Evolutionary conservation across 495 filamentous ascomycete genomes (phyloP).

Genomic region (Trichocladium antarcticum): DNA sequence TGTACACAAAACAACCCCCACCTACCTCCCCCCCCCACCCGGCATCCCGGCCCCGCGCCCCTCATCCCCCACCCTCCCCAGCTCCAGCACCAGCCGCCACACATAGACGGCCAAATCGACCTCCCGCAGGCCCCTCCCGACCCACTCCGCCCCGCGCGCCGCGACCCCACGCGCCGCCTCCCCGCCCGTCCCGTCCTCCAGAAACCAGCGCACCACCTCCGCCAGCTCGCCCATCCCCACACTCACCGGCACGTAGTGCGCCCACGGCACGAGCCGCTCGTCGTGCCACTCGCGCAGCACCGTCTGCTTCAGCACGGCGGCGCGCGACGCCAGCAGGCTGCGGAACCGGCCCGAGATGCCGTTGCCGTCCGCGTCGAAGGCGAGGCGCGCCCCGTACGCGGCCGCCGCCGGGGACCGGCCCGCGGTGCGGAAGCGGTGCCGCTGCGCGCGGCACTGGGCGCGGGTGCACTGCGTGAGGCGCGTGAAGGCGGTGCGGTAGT

Average conservation of each 20-base stretch:
- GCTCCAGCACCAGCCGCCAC: constrained; percentile 10
- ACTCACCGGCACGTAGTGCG: constrained; percentile 24
- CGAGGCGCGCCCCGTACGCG: constrained; percentile 18
- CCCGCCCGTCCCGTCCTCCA: neutral
- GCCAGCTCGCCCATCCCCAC: constrained; percentile 8
- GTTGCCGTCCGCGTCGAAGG: constrained; percentile 48
- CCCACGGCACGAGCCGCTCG: constrained; percentile 43
- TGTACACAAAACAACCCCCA: neutral
- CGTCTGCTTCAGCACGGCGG: constrained; percentile 38
- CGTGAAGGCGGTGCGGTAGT: constrained; percentile 5
- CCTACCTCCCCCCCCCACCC: neutral
- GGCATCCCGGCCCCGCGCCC: neutral
- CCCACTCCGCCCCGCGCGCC: constrained; percentile 1
- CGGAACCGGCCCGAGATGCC: constrained; percentile 42
- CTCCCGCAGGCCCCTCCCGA: neutral
- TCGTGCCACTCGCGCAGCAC: constrained; percentile 50
- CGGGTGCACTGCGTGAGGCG: constrained; percentile 6
- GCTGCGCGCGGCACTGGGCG: constrained; percentile 1
- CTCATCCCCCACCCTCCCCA: constrained; percentile 7
- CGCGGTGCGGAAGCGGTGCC: constrained; percentile 13
- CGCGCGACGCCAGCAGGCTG: constrained; percentile 35
- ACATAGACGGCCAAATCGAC: constrained; percentile 3
- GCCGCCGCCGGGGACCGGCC: constrained; percentile 15
- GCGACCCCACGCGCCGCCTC: neutral
- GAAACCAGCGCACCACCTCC: constrained; percentile 33